Base-by-base conservation (phyloP, 1,284 basidiomycete genomes). In the Ganoderma sp. region DNA sequence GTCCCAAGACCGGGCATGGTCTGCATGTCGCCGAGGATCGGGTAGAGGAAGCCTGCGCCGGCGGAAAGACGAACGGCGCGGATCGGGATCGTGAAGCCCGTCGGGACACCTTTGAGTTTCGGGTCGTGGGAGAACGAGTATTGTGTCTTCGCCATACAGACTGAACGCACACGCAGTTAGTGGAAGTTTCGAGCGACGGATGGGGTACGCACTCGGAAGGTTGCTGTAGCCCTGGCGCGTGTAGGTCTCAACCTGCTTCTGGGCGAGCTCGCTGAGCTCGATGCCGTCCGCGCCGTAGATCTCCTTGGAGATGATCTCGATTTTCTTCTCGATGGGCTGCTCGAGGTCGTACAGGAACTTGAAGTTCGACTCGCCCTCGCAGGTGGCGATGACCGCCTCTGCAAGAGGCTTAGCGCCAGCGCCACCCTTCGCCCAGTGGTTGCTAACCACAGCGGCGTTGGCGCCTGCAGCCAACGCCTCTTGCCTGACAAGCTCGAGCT, bases 131-230 rank as follows among this genome's bases (percentile, higher is more conserved):
- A 97, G 84, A 98, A 96, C 25, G 95, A 97, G 74, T 98, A 93
- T 75, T 97, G 97, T 3, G 98, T 99, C 87, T 99, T 99, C 68
- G 97, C 97, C 95, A 99, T 97, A 82, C 97, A 98, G 78, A 97
- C 95, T 90, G 78, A 3, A 28, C 12, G 56, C 61, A 34, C 57
- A 78, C 59, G 61, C 56, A 56, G 17, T 52, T n/a, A 56, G 39
- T 15, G 63, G 43, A 6, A 66, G 39, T 0, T 56, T 43, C 37
- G 58, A 15, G 9, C 15, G 25, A 14, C 15, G 62, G 2, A 17
- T 34, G 15, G 19, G 9, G 15, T 25, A 84, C 92, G 77, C 77
- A 93, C 96, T 96, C 0, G 94, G 92, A 58, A 96, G 84, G 71
- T 88, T 82, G 43, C 86, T 81, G 75, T 92, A 97, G 15, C 96